phyloP scores from a whole-genome alignment of 164 flowering plant species.

The Sextonia rubra region DNA sequence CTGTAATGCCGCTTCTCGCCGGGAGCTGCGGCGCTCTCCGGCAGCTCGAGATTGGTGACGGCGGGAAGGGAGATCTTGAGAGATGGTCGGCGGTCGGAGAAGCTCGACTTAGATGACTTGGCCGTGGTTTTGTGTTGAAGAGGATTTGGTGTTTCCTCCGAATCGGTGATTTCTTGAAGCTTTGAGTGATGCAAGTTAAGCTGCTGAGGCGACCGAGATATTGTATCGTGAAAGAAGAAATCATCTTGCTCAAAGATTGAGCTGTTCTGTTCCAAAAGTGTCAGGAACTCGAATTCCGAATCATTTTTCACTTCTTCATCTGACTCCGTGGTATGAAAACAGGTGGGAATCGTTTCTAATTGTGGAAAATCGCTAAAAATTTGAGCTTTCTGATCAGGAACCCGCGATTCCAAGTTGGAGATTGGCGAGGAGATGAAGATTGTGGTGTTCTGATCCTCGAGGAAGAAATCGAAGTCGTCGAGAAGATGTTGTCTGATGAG shows the following conservation, averaged over 20 bases:
- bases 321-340: not conserved
- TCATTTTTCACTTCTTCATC: conserved; percentile 8
- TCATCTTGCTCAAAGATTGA: not conserved
- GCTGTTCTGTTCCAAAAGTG: not conserved
- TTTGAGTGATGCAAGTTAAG: too few relatives aligned
- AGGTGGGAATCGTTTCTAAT: not conserved
- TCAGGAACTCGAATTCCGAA: not conserved
- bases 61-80: conserved; percentile 22
- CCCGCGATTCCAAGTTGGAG: not conserved
- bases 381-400: not conserved
- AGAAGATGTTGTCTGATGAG: conserved; percentile 30
- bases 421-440: not conserved
- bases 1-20: conserved; percentile 29
- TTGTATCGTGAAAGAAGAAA: too few relatives aligned
- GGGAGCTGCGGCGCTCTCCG: conserved; percentile 12
- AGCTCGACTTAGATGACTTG: conserved; percentile 28
- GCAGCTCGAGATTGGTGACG: conserved; percentile 8
- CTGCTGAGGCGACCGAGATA: too few relatives aligned
- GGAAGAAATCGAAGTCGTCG: conserved; percentile 22
- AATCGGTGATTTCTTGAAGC: not conserved
- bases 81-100: conserved; percentile 19
- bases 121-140: conserved; percentile 23
- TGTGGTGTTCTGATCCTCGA: not conserved
- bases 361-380: not conserved
- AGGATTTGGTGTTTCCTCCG: not conserved